Conservation (phyloP, 2,329 filamentous ascomycete species). For the Pseudogymnoascus sp. region DNA sequence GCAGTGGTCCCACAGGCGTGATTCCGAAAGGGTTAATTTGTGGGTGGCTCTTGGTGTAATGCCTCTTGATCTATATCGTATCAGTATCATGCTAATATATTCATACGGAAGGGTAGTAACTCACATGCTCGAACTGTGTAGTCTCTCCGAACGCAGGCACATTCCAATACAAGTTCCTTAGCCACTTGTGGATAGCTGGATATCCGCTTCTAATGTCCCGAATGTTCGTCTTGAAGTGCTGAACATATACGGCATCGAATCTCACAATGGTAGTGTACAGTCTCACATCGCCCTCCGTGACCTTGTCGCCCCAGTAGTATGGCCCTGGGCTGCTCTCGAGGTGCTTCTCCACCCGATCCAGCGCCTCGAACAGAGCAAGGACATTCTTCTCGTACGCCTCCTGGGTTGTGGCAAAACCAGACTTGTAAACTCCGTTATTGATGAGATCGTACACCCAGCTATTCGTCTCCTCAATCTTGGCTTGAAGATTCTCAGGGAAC, state of each 20-base stretch:
- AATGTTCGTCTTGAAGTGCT: conserved; percentile 58
- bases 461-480: conserved; percentile 65
- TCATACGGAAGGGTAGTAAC: background rate
- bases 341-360: conserved; percentile 69
- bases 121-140: conserved; percentile 30
- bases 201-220: conserved; percentile 35
- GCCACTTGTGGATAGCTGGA: conserved; percentile 57
- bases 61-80: conserved; percentile 55
- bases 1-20: conserved; percentile 76
- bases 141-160: conserved; percentile 47
- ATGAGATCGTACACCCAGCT: conserved; percentile 70
- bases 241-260: conserved; percentile 61
- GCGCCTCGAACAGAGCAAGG: conserved; percentile 58
- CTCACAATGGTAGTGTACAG: conserved; percentile 56
- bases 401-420: conserved; percentile 78
- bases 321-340: conserved; percentile 47
- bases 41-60: conserved; percentile 79
- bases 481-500: conserved; percentile 56
- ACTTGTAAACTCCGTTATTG: conserved; percentile 66
- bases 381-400: conserved; percentile 75
- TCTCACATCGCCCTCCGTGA: conserved; percentile 78
- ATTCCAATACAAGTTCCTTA: conserved; percentile 61
- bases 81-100: conserved; percentile 18
- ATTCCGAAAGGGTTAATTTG: conserved; percentile 65
- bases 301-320: conserved; percentile 63